Conservation (phyloP, 495 filamentous ascomycete genomes). For the Bryoglossum gracile region DNA sequence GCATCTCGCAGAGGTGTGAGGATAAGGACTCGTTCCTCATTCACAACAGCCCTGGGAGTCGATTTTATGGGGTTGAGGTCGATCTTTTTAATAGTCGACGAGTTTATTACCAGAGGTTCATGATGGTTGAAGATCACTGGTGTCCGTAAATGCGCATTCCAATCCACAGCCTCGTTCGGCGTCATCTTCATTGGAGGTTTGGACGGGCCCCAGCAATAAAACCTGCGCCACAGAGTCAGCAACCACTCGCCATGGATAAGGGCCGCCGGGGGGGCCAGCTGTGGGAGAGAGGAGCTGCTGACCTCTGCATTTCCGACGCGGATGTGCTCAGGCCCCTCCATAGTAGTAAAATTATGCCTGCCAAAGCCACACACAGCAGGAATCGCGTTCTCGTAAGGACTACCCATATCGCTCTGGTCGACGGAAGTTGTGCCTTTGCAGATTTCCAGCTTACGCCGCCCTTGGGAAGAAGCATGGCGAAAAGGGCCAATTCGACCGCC, state of each 20-base stretch:
- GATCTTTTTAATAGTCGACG: constrained; percentile 65
- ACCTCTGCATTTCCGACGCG: constrained; percentile 90
- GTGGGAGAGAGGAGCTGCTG: constrained; percentile 26
- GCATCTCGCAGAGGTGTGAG: constrained; percentile 93
- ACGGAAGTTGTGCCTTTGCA: constrained; percentile 71
- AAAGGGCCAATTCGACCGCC: neutral
- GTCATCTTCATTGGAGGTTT: constrained; percentile 93
- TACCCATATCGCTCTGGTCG: constrained; percentile 69
- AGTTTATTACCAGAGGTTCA: constrained; percentile 75
- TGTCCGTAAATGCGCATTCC: constrained; percentile 82
- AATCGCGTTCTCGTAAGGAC: constrained; percentile 74
- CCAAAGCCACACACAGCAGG: constrained; percentile 64
- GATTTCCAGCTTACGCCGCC: constrained; percentile 88
- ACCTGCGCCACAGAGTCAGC: constrained; percentile 48
- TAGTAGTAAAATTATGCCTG: constrained; percentile 71
- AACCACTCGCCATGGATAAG: neutral
- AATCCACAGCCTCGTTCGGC: constrained; percentile 78
- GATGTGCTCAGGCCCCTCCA: constrained; percentile 82
- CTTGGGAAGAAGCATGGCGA: constrained; percentile 70
- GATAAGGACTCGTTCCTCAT: constrained; percentile 86
- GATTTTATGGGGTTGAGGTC: constrained; percentile 83
- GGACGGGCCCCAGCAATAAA: constrained; percentile 92
- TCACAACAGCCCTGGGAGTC: constrained; percentile 64
- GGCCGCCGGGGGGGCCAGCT: neutral
- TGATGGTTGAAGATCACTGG: constrained; percentile 96